Base-by-base conservation (phyloP, 768 basidiomycete species). In the Trametes villosa region DNA sequence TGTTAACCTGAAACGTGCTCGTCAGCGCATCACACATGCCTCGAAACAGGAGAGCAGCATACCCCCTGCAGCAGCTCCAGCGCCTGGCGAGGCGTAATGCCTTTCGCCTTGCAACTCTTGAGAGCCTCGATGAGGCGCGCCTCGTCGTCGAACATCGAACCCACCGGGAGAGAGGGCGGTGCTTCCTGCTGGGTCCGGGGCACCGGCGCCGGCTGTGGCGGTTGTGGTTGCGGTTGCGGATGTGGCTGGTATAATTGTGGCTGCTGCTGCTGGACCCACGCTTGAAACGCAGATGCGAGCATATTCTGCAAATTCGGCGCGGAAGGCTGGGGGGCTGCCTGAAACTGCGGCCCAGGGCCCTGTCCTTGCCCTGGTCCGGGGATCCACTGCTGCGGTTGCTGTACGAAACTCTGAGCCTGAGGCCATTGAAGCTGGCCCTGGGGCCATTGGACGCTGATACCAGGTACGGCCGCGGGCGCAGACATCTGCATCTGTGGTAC, bases 41-140 rank as follows among this genome's bases (percentile, higher is more conserved):
- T 3, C 4, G 51, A 29, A 17, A 20, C 29, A 33, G 4, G 0
- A 30, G n/a, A n/a, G n/a, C 17, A 4, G 30, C 55, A 22, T 18
- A 57, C 47, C 18, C 47, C 47, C 13, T 57, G 42, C 4, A 52
- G 50, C 17, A n/a, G 30, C 26, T 59, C 57, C 9, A 59, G 9
- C n/a, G 44, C 51, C 22, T 46, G 50, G 2, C 51, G 31, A 33
- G 26, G 8, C 3, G 31, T 52, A n/a, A 52, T 33, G 1, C 42
- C 44, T 4, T n/a, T 15, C 24, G 41, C 24, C 33, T 45, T 45
- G 50, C 41, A 33, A 30, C 9, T 6, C 18, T 20, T 45, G 41
- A 59, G 22, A 5, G 57, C 57, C 4, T 31, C 38, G 18, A 53
- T 20, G 26, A 59, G 13, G 29, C 30, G 49, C 22, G 42, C 18